Percentiles rank a stretch among this genome's conserved stretches.
Evolutionary conservation across 2,329 filamentous ascomycete genomes (phyloP).

Genomic region (Ceratocystis ficicola): DNA sequence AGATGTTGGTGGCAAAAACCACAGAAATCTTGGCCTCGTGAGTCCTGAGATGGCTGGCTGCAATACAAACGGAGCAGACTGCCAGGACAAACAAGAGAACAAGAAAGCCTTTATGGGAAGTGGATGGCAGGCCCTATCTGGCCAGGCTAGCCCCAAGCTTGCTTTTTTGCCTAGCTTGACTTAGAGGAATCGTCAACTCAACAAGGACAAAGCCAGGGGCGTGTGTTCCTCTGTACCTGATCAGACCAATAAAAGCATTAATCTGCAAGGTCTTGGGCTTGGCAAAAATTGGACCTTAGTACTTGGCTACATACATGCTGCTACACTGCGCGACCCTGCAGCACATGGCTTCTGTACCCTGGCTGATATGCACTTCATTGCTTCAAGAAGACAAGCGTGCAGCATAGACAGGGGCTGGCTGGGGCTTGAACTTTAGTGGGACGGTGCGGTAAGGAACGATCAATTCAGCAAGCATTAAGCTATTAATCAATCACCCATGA

Average conservation of each 20-base stretch:
- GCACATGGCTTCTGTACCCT: too few species aligned
- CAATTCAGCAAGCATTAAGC: background rate
- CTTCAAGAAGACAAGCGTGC: background rate
- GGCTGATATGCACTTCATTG: background rate
- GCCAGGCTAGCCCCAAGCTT: conserved; percentile 4
- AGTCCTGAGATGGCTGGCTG: too few species aligned
- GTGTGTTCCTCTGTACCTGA: background rate
- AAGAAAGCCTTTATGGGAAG: background rate
- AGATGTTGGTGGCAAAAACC: background rate
- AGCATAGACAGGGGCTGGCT: background rate
- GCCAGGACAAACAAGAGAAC: background rate
- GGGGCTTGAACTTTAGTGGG: background rate
- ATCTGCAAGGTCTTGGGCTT: background rate
- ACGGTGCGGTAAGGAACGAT: background rate
- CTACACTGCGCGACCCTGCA: too few species aligned
- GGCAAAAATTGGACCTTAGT: background rate
- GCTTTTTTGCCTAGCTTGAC: background rate
- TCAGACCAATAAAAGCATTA: background rate
- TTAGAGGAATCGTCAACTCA: background rate
- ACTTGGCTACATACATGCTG: background rate
- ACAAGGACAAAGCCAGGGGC: background rate
- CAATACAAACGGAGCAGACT: background rate
- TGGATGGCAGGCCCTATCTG: background rate
- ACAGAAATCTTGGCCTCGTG: too few species aligned
- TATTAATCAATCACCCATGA: background rate